Base-by-base conservation (phyloP, 2,329 filamentous ascomycete genomes). In the Apiospora kogelbergensis region DNA sequence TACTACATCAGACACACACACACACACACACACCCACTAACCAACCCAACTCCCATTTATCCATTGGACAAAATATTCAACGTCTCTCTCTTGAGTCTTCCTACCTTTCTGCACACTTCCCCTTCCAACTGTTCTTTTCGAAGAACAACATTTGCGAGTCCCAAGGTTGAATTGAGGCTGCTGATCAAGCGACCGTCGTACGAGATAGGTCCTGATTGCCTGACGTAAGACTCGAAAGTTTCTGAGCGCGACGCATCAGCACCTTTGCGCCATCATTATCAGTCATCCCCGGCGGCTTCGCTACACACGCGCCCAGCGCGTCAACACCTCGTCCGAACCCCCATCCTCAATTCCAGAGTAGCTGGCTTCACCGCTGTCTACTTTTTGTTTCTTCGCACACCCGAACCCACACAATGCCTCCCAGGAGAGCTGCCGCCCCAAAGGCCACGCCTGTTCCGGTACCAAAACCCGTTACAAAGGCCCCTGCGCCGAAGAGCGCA, bases 391-490 rank as follows among this genome's bases (percentile, higher is more conserved):
- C 17, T 37, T 57, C 30, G 20, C 26, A 60, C 26, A 37, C 20
- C 30, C 33, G 4, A 60, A n/a, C n/a, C 30, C 37, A 42, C 67
- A 66, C 68, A 68, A 70, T 68, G 63, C 40, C 69, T 24, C 71
- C 70, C 57, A 75, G 70, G 57, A 63, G 68, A 30, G 40, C 68
- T 22, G 68, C 71, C 17, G 65, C 70, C 26, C 40, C 68, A 30
- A 73, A 75, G 70, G 70, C 70, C 66, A 33, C 69, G 41, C 65
- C 69, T 37, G 68, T 67, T 67, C 67, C 69, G 4, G 63, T 69
- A 17, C 44, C 68, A 6, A 69, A 67, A 26, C 60, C 46, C 15
- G 44, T 22, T 42, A 33, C 64, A 48, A 74, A 75, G 71, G 26
- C 71, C 22, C 42, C 65, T 33, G 66, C 44, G n/a, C n/a, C n/a